Base-by-base conservation (phyloP, 2,329 filamentous ascomycete species). In the Epichloe brachyelytri region DNA sequence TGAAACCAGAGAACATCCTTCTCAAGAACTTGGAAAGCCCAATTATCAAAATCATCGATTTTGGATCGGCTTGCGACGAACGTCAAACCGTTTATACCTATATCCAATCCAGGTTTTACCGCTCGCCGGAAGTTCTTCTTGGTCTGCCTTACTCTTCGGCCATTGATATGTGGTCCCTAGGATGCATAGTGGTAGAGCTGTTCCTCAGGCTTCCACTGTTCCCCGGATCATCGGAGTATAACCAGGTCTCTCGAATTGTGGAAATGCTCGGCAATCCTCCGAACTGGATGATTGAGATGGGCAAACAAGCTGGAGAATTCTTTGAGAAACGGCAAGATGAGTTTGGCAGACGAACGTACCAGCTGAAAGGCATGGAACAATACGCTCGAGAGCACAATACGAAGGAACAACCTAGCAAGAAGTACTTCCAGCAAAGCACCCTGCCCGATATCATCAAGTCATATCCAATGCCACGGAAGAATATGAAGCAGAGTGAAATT, bases 11-110 rank as follows among this genome's bases (percentile, higher is more conserved):
- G 68, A 98, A 98, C 60, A 98, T 98, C 52, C 71, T 98, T 43
- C 75, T 98, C 50, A 98, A 98, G 69, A 98, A 98, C 65, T 81
- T 98, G 41, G 93, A 98, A 67, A 97, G 91, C 62, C 93, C 93
- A 3, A 97, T 98, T 59, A 98, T 98, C 77, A 98, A 98, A 69
- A 96, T 98, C 62, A 98, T 98, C 66, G 93, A 98, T 75, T 98
- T 98, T 64, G 93, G 93, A 43, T 98, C 93, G 38, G 93, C 93
- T 14, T 98, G 93, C 67, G 93, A 98, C 66, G 93, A 98, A 70
- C 83, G 93, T 48, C 93, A 98, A 67, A 98, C 93, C 0, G 93
- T 98, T 30, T 98, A 98, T 68, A 98, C 93, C 5, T 98, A 98
- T 66, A 98, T 98, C 54, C 93, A 98, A 67, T 98, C 93, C 10